Percentiles rank a stretch among this genome's conserved stretches.
Evolutionary conservation across 306 rosid species (phyloP).

Genomic region (Malus domestica): ASM211411v1 NC_041798.1:30458501-30459000

Average conservation of each 20-base stretch:
- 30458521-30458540: not conserved
- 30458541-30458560: constrained; percentile 48
- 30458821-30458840: constrained; percentile 88
- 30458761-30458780: constrained; percentile 68
- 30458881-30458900: constrained; percentile 1
- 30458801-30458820: constrained; percentile 99
- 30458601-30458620: constrained; percentile 83
- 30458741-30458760: constrained; percentile 79
- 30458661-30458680: constrained; percentile 15
- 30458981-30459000: not conserved
- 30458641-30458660: constrained; percentile 81
- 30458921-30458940: not conserved
- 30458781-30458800: constrained; percentile 91
- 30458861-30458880: constrained; percentile 75
- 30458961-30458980: not conserved
- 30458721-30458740: constrained; percentile 65
- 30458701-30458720: not conserved
- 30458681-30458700: not conserved
- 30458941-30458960: not conserved
- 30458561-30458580: constrained; percentile 76
- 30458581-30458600: constrained; percentile 95
- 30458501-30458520: not conserved
- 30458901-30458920: not conserved
- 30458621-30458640: constrained; percentile 89
- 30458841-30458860: constrained; percentile 87